Evolutionary conservation across 495 filamentous ascomycete species (phyloP), one percentile per base, ranked within the genome.

Genomic region (Penicillium bialowiezense): DNA sequence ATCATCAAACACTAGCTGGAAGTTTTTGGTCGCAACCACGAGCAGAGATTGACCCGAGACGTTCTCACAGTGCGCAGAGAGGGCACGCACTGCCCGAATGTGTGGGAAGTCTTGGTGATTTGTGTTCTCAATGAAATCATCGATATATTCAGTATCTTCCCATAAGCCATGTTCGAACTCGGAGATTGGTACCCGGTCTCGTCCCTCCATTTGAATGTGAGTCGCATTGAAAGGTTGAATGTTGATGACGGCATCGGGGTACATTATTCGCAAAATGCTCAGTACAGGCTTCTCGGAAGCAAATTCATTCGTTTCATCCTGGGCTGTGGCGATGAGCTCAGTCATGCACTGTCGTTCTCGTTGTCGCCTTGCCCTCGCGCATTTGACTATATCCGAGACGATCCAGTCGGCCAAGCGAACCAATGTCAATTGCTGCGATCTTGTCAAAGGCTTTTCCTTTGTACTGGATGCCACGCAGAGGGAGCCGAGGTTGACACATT

Each of bases 401-500:
- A 53, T 41, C 54, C 54, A 57, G 18, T 57, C 54, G 5, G 28
- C 50, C n/a, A 57, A 45, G 18, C 46, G 50, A 21, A 57, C 41
- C 5, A 57, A 41, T 15, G 54, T 26, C 32, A 53, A 45, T 8
- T 57, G 54, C 14, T 57, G 54, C 0, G 19, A 9, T 50, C 45
- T 53, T 1, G 50, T 46, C 14, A 57, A 37, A 20, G 54, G 45
- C 31, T 57, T 23, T 23, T 53, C 29, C 14, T 28, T 50, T 15
- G 28, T 50, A n/a, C 35, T 39, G 8, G 54, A 53, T 2, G 50
- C 50, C 13, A 57, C 50, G 20, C 50, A 57, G 17, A 57, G 45
- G 19, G 54, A 53, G n/a, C 54, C 54, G 34, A 57, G 50, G 28
- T 33, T 29, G 15, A 57, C 50, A 38, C 39, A 50, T 2, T 52